A percentile compares a stretch with the other conserved stretches of the same genome.
Evolutionary conservation across 352 stramenopile genomes (phyloP).

Genomic region (Paralagenidium karlingii): DNA sequence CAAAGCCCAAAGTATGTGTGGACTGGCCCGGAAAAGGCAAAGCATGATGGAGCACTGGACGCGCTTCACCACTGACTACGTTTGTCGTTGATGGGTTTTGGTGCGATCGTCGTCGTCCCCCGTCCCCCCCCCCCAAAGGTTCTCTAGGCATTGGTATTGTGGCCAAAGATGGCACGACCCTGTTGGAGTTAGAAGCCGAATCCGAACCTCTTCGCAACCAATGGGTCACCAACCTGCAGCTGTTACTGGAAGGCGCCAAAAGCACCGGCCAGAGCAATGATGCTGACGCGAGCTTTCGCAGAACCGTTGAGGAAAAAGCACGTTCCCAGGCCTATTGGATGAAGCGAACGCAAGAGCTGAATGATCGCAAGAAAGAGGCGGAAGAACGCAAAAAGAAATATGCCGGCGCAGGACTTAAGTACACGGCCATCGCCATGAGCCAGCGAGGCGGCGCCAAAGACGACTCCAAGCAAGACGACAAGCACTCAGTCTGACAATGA

Average conservation of each 20-base stretch:
- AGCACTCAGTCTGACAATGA: too few species aligned
- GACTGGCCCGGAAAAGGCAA: background rate
- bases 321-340: constrained; percentile 73
- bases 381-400: constrained; percentile 76
- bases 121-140: constrained; percentile 9
- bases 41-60: background rate
- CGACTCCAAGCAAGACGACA: too few species aligned
- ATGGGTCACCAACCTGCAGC: constrained; percentile 65
- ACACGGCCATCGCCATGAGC: constrained; percentile 64
- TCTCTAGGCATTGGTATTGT: constrained; percentile 29
- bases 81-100: background rate
- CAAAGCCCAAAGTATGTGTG: constrained; percentile 26
- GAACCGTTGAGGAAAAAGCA: constrained; percentile 60
- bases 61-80: background rate
- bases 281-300: constrained; percentile 31
- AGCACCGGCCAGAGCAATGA: constrained; percentile 11
- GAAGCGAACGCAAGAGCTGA: constrained; percentile 60
- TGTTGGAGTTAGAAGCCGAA: constrained; percentile 66
- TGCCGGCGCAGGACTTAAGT: constrained; percentile 58
- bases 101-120: background rate
- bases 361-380: constrained; percentile 57
- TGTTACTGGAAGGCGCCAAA: constrained; percentile 54
- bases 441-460: too few species aligned
- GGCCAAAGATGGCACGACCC: constrained; percentile 38
- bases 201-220: constrained; percentile 38